These are phyloP conservation scores for Podaxis pistillaris DNA, from an alignment of 768 basidiomycete species.

Conservation along the genomic window DNA sequence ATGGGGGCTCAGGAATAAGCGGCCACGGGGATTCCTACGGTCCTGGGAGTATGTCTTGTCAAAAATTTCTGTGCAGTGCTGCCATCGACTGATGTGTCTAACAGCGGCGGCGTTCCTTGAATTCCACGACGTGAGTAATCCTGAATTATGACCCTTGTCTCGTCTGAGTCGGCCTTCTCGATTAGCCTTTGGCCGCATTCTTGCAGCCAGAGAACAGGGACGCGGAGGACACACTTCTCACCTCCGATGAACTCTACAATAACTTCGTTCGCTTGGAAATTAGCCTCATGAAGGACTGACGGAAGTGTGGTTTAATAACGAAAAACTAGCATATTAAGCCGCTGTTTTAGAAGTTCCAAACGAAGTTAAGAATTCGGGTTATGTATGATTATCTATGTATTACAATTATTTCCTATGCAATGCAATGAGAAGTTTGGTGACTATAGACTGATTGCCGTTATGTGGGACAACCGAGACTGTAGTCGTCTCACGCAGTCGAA, in stretches of 20 bases:
- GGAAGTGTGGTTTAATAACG: background rate
- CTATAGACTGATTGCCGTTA: background rate
- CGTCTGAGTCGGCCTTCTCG: slow-evolving; percentile 1
- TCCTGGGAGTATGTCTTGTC: slow-evolving; percentile 45
- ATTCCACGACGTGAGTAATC: slow-evolving; percentile 55
- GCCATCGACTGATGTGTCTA: background rate
- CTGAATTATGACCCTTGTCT: slow-evolving; percentile 6
- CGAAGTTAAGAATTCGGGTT: background rate
- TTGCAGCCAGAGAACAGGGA: slow-evolving; percentile 54
- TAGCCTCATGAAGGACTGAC: background rate
- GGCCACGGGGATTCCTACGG: slow-evolving; percentile 59
- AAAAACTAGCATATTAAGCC: background rate
- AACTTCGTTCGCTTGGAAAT: slow-evolving; percentile 47
- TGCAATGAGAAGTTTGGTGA: background rate
- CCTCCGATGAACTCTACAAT: slow-evolving; percentile 71
- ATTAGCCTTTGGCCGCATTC: slow-evolving; percentile 62
- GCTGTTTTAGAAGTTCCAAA: background rate
- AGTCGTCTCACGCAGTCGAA: background rate
- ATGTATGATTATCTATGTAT: slow-evolving; percentile 1
- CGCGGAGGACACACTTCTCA: slow-evolving; percentile 63
- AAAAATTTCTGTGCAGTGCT: background rate
- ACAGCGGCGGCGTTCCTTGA: slow-evolving; percentile 65
- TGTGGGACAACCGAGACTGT: background rate
- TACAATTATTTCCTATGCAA: background rate
- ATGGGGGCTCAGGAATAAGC: slow-evolving; percentile 64